phyloP scores from a whole-genome alignment of 495 filamentous ascomycete species.

The Penicillium flavigenum region DNA sequence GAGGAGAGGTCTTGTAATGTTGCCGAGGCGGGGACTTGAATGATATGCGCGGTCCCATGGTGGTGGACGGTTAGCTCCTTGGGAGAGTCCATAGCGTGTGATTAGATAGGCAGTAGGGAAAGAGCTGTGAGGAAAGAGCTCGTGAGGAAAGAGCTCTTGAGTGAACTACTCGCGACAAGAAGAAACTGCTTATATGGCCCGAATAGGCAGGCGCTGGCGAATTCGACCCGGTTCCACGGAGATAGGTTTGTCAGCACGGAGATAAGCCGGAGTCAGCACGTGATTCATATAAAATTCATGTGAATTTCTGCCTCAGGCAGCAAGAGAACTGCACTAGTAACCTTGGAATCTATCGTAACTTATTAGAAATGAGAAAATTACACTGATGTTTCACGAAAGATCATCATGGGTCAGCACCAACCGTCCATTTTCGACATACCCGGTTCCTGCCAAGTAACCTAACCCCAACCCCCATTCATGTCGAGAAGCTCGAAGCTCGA shows the following conservation, averaged over 20 bases:
- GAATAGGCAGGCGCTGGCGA: slow-evolving; percentile 34
- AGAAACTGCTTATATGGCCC: slow-evolving; percentile 1
- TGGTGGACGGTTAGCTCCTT: slow-evolving; percentile 55
- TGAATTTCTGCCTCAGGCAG: slow-evolving; percentile 15
- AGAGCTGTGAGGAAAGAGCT: neutral
- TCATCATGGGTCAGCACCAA: too few relatives aligned
- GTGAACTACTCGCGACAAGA: neutral
- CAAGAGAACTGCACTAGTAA: too few relatives aligned
- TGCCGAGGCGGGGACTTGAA: slow-evolving; percentile 64
- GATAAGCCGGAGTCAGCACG: slow-evolving; percentile 23
- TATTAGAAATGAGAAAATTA: too few relatives aligned
- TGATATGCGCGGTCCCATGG: slow-evolving; percentile 69
- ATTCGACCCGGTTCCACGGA: slow-evolving; percentile 34
- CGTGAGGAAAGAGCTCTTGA: neutral
- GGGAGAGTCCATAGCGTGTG: slow-evolving; percentile 11
- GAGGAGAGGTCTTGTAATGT: slow-evolving; percentile 68
- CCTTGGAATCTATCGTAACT: too few relatives aligned
- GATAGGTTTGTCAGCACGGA: slow-evolving; percentile 42
- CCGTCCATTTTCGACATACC: too few relatives aligned
- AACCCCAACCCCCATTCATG: too few relatives aligned
- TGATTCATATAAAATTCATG: slow-evolving; percentile 4
- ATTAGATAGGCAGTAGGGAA: neutral
- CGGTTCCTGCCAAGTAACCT: too few relatives aligned
- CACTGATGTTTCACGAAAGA: too few relatives aligned
- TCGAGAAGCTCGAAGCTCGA: too few relatives aligned